Base-by-base conservation (phyloP, 2,329 filamentous ascomycete genomes). In the Aspergillus cejpii region DNA sequence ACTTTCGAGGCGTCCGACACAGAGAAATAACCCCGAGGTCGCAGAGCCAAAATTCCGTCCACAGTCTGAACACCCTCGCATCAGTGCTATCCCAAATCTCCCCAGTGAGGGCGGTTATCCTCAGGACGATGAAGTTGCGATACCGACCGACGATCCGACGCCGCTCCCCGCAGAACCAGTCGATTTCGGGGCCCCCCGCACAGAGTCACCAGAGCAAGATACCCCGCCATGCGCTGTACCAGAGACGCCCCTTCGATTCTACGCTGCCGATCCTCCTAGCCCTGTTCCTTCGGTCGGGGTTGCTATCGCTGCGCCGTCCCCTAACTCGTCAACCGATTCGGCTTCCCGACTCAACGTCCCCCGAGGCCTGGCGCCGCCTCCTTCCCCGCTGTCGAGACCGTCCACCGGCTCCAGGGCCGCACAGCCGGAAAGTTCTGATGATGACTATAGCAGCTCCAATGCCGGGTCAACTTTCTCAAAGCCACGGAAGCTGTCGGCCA, bases 401-500 rank as follows among this genome's bases (percentile, higher is more conserved):
- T 60, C 66, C 5, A 64, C 64, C 52, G 69, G 83, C 53, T 76
- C 79, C 44, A 74, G 79, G 59, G 81, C 78, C n/a, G 74, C 78
- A 4, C 80, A 83, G 11, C 67, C 76, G 6, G 76, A 85, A 44
- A 81, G 79, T 21, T 83, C 80, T 1, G 77, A 79, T 47, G 86
- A 90, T 43, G 87, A 91, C 47, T 76, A 75, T 37, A 73, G 83
- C 50, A 75, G 76, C 57, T 78, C 76, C 1, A 71, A 75, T 46
- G 71, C 68, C n/a, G 71, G 74, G 10, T 79, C 76, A 8, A 75
- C 74, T 41, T 87, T 87, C 39, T 80, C 84, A 5, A 77, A 81
- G 21, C 73, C 79, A n/a, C 80, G 89, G 34, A 92, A 92, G 61
- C 71, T 89, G 39, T 95, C 90, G 1, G 78, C 80, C 12, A 83